Conservation (phyloP, 176 grass and related monocot genomes). For the Lolium rigidum region DNA sequence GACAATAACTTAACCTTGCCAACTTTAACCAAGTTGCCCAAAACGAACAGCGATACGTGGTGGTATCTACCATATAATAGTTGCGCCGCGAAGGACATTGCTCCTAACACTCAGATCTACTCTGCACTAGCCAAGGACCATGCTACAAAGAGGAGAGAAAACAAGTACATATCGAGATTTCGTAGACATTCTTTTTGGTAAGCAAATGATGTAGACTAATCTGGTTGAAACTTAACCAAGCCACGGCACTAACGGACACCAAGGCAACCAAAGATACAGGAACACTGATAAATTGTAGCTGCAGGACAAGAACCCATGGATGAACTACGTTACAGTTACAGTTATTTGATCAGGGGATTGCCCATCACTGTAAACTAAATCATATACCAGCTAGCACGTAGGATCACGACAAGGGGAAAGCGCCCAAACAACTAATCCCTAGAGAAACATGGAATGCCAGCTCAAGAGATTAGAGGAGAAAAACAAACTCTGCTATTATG, state of each 20-base stretch:
- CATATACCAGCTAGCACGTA: constrained; percentile 21
- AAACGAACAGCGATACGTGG: constrained; percentile 51
- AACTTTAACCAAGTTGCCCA: constrained; percentile 66
- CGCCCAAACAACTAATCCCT: constrained; percentile 55
- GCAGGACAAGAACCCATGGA: constrained; percentile 26
- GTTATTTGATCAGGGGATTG: constrained; percentile 29
- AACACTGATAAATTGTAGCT: neutral
- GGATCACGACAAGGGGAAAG: constrained; percentile 43
- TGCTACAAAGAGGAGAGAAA: constrained; percentile 32
- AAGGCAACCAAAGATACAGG: neutral
- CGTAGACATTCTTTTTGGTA: constrained; percentile 34
- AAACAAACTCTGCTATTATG: neutral
- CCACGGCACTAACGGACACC: constrained; percentile 39
- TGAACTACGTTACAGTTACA: constrained; percentile 28
- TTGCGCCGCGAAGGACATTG: constrained; percentile 35
- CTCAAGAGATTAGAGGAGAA: constrained; percentile 4
- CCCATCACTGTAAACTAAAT: constrained; percentile 37
- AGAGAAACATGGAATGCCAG: constrained; percentile 53
- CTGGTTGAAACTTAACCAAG: constrained; percentile 24
- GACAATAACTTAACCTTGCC: constrained; percentile 43
- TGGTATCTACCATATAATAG: constrained; percentile 59
- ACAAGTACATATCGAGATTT: constrained; percentile 47
- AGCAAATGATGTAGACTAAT: constrained; percentile 36
- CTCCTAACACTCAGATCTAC: constrained; percentile 46
- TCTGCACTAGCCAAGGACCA: constrained; percentile 16